Evolutionary conservation across 73 alveolate genomes (phyloP), one percentile per base, ranked within the genome.

Genomic region (Diophrys sp.): DNA sequence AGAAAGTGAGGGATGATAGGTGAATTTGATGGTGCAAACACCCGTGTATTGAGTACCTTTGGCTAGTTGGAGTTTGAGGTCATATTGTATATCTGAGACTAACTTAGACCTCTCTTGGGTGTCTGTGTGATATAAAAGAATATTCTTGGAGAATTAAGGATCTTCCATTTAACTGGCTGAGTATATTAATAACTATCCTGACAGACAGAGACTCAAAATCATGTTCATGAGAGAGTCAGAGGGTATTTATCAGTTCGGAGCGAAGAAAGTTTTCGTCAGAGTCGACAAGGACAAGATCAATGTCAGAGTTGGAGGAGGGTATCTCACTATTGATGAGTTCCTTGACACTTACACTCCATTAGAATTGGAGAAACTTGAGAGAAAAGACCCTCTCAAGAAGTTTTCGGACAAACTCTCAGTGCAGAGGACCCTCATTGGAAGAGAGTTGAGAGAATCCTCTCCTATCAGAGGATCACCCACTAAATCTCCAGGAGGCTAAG

Each of bases 341-440:
- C 14, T 77, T 0, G 85, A 77, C 73, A 66, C 33, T 2, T 77
- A 77, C 78, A 77, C 85, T 31, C 77, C 85, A 1, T 55, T 77
- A 23, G 85, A 77, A 34, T n/a, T 66, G 27, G 85, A 77, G 29
- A 77, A 77, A 33, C 57, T 85, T 0, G 93, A 85, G 70, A 70
- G 93, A 33, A 85, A 85, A 74, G 81, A 73, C 28, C 93, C 93
- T 0, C 67, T 85, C 67, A 85, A 79, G 81, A 85, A 85, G 78
- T 56, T 85, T 78, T 33, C 78, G 23, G 93, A 71, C 62, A 85
- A 85, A 70, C 77, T 85, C 14, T 88, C 93, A 18, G 80, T 85
- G 33, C 85, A 85, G 71, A 79, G 71, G 78, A 85, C 93, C 33
- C 54, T 78, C 26, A 74, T 79, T 0, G 93, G 93, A n/a, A 85